Conservation (phyloP, 768 basidiomycete species). For the Agrocybe chaxingu region DNA sequence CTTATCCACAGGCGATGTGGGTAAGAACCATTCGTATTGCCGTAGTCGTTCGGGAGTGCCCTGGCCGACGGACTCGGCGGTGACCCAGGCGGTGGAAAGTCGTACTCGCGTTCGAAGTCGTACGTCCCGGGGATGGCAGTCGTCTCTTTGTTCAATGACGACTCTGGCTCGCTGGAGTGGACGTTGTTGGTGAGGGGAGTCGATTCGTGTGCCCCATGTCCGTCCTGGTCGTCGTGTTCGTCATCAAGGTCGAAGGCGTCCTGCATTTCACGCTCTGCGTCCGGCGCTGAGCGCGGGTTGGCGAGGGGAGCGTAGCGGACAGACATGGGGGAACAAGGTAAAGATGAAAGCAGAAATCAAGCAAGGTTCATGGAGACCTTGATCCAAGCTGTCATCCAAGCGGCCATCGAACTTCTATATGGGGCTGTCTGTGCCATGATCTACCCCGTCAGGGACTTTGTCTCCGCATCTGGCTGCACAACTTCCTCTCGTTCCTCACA, state of each 20-base stretch:
- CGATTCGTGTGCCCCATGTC: constrained; percentile 33
- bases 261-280: constrained; percentile 62
- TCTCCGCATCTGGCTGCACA: too few relatives aligned
- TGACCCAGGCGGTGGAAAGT: constrained; percentile 76
- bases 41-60: constrained; percentile 64
- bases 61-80: constrained; percentile 58
- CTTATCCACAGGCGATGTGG: constrained; percentile 40
- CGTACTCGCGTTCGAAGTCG: constrained; percentile 81
- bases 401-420: too few relatives aligned
- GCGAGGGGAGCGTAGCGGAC: constrained; percentile 52
- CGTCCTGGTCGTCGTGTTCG: constrained; percentile 48
- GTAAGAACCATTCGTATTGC: constrained; percentile 72
- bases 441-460: too few relatives aligned
- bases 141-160: constrained; percentile 11
- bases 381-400: neutral
- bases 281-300: constrained; percentile 41
- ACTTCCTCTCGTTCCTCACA: too few relatives aligned
- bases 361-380: neutral
- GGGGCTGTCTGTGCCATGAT: too few relatives aligned
- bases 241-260: constrained; percentile 73
- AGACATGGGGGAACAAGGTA: constrained; percentile 32
- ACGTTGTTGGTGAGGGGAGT: constrained; percentile 33
- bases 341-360: constrained; percentile 6
- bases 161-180: constrained; percentile 6
- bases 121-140: constrained; percentile 47